Evolutionary conservation across 352 stramenopile genomes (phyloP), one percentile per base, ranked within the genome.

Genomic region (Globisporangium spinosum): DNA sequence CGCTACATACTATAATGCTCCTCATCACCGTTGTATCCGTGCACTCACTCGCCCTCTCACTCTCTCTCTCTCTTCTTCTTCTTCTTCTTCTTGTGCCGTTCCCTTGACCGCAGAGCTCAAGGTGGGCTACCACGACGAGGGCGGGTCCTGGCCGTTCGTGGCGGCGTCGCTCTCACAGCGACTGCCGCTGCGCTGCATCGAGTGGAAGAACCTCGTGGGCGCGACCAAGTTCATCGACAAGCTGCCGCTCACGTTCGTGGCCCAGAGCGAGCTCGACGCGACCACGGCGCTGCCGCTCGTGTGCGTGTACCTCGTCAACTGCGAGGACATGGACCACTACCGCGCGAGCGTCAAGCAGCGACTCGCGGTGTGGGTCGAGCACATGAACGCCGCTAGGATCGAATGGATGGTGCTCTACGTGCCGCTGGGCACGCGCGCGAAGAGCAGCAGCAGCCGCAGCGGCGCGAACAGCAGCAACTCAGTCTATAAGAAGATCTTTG

Each of bases 321-420:
- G 88, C 68, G 88, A 96, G 65, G 86, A 96, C 69, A 75, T 89
- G 56, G 85, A 94, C 29, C 71, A 67, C 29, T 96, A 96, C 73
- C 86, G 85, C 27, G 68, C 56, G 10, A 70, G 58, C 10, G 79
- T 92, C 10, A 80, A 87, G 34, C 67, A 71, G 3, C 69, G 80
- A 2, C 70, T 95, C 45, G 62, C 68, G 1, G 69, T 74, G 2
- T 95, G 88, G 88, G 77, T 91, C 32, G 84, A 92, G 34, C 74
- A 72, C 34, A 94, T 95, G 88, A 89, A 82, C 53, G 71, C 75
- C 15, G 75, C 73, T 0, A 76, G 77, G 15, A 72, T 89, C 13
- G 86, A 95, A 65, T 95, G 85, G 84, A 81, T 95, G 57, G 70
- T 94, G 45, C 74, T 94, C 1, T 95, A 94, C 67, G 86, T 95